Evolutionary conservation across 1,284 basidiomycete genomes (phyloP).

Genomic region (Cerioporus squamosus): DNA sequence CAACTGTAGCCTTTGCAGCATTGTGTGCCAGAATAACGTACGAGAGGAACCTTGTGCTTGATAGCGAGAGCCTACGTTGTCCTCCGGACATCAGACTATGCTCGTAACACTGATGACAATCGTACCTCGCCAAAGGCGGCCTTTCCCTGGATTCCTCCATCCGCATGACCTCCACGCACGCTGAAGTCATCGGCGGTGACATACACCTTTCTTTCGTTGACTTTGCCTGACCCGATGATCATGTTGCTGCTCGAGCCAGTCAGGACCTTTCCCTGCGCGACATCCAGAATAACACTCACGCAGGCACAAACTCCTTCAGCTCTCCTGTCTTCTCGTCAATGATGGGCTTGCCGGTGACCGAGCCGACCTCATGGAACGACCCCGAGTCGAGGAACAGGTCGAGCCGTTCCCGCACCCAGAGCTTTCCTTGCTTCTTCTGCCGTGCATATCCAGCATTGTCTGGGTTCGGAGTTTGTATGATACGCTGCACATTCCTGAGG

Average conservation of each 20-base stretch:
- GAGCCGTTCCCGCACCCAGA: constrained; percentile 48
- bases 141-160: constrained; percentile 46
- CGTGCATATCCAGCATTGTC: constrained; percentile 45
- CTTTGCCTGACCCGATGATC: constrained; percentile 43
- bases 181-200: constrained; percentile 49
- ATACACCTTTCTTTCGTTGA: constrained; percentile 41
- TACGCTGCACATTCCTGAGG: constrained; percentile 37
- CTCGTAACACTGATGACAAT: background rate
- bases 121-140: constrained; percentile 46
- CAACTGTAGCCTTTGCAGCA: background rate
- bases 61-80: constrained; percentile 37
- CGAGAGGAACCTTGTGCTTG: constrained; percentile 42
- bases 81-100: background rate
- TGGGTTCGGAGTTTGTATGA: constrained; percentile 38
- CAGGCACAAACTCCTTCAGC: constrained; percentile 40
- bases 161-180: constrained; percentile 48
- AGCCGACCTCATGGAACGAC: constrained; percentile 44
- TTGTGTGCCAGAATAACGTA: constrained; percentile 19
- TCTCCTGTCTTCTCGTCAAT: constrained; percentile 37
- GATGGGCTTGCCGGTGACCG: constrained; percentile 44
- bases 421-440: constrained; percentile 45
- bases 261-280: background rate
- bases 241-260: constrained; percentile 38
- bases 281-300: constrained; percentile 31
- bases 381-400: constrained; percentile 39